phyloP scores from a whole-genome alignment of 1,284 basidiomycete genomes.

The Takashimella tepidaria region DNA sequence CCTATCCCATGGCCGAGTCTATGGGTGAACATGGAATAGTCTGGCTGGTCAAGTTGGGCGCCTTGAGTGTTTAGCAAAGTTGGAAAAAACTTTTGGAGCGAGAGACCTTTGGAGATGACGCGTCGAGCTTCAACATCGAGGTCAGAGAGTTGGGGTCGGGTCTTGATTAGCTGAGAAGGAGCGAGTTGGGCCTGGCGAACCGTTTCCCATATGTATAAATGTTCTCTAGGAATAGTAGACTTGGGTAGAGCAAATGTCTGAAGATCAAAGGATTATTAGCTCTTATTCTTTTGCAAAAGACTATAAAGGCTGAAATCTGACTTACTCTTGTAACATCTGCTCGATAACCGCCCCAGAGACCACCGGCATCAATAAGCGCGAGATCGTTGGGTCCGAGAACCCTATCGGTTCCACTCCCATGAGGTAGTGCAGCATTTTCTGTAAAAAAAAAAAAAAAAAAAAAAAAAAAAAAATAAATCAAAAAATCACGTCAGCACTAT shows the following conservation, averaged over 20 bases:
- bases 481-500: too few relatives aligned
- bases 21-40: constrained; percentile 65
- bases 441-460: too few relatives aligned
- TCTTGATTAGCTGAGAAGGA: constrained; percentile 49
- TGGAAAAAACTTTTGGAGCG: background rate
- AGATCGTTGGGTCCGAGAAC: constrained; percentile 58
- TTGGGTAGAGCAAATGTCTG: constrained; percentile 65
- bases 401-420: constrained; percentile 69
- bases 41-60: constrained; percentile 36
- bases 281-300: background rate
- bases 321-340: constrained; percentile 72
- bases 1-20: constrained; percentile 68
- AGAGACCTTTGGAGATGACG: constrained; percentile 53
- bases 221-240: constrained; percentile 56
- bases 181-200: constrained; percentile 62
- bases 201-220: constrained; percentile 60
- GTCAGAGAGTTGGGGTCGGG: constrained; percentile 51
- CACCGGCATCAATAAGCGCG: constrained; percentile 72
- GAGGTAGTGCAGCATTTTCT: constrained; percentile 81
- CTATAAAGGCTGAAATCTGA: constrained; percentile 1
- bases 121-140: constrained; percentile 66
- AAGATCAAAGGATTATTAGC: background rate
- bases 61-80: too few relatives aligned
- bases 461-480: too few relatives aligned
- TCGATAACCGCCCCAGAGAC: constrained; percentile 63